phyloP scores from a whole-genome alignment of 805 yeast genomes.

The Teunomyces barrocoloradensis region DNA sequence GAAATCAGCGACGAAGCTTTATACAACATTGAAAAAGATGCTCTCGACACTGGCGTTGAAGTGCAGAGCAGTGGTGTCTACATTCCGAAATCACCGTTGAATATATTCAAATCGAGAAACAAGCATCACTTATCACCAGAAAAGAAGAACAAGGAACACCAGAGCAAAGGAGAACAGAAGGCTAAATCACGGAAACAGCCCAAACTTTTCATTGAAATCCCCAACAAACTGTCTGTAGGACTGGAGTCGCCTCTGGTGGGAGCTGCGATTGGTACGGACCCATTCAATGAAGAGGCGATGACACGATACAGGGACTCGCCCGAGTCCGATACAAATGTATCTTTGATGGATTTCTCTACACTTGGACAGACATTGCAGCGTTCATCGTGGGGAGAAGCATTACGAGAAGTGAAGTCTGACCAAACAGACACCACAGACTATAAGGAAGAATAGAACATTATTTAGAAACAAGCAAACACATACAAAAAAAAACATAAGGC shows the following conservation, averaged over 20 bases:
- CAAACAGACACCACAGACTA: neutral
- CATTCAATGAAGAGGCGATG: conserved; percentile 8
- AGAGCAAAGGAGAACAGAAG: conserved; percentile 3
- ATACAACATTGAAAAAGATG: conserved; percentile 8
- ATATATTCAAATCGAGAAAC: conserved; percentile 17
- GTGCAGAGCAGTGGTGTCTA: conserved; percentile 20
- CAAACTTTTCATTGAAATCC: conserved; percentile 18
- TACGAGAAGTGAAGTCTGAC: conserved; percentile 15
- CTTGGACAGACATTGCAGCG: conserved; percentile 25
- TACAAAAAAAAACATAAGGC: neutral
- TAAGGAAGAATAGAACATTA: neutral
- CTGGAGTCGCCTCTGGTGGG: neutral
- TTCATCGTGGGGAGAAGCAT: conserved; percentile 26
- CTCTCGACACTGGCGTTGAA: neutral
- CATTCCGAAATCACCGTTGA: conserved; percentile 30
- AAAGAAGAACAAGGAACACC: neutral
- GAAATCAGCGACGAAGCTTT: conserved; percentile 4
- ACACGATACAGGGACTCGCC: conserved; percentile 14
- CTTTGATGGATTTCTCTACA: conserved; percentile 19
- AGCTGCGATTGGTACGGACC: neutral
- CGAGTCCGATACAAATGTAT: conserved; percentile 7
- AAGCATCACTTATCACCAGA: conserved; percentile 7
- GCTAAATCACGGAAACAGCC: conserved; percentile 9
- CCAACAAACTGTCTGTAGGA: conserved; percentile 7
- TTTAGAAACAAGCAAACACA: neutral